Evolutionary conservation across 345 rosid species (phyloP), one percentile per base, ranked within the genome.

Genomic region (Adansonia digitata): DNA sequence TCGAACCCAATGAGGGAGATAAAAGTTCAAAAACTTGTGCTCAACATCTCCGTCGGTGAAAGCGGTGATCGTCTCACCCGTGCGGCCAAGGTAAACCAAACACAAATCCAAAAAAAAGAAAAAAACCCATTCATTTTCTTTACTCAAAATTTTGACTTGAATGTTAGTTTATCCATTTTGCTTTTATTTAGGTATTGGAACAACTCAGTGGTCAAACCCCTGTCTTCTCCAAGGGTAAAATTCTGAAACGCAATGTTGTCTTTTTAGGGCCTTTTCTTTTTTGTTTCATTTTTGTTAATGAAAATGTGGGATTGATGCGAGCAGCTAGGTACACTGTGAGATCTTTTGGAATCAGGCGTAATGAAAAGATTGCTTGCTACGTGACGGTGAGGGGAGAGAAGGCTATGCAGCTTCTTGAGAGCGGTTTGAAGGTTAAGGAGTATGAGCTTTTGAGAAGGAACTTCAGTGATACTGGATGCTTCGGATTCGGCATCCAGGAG

Each of bases 1-100:
- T 77, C 94, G 39, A 94, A 94, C 87, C 98, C 98, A n/a, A 94
- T 94, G 97, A 86, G 97, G 80, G 98, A 94, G 39, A 94, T 94
- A 74, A 94, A 94, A 75, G 98, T 94, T 34, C 98, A 94, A 82
- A 94, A 94, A 72, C 86, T 94, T 39, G 97, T 94, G 22, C 97
- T 94, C 74, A 94, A 94, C 88, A 94, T 94, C 85, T 92, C 97
- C 77, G 98, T 94, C 76, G 98, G 98, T 40, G 97, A 94, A 81
- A 91, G 97, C 74, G 98, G 97, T 5, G 98, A 94, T 89, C 94
- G 97, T 13, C 97, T 94, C 80, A 94, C 98, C 48, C 91, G 97
- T 60, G 98, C 98, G 18, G 84, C 97, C 74, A 94, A 94, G 94
- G 98, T 93, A 31, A 34, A 51, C 49, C n/a, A n/a, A 18, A 18